phyloP scores from a whole-genome alignment of 2,329 filamentous ascomycete genomes.

The Fonsecaea pedrosoi region DNA sequence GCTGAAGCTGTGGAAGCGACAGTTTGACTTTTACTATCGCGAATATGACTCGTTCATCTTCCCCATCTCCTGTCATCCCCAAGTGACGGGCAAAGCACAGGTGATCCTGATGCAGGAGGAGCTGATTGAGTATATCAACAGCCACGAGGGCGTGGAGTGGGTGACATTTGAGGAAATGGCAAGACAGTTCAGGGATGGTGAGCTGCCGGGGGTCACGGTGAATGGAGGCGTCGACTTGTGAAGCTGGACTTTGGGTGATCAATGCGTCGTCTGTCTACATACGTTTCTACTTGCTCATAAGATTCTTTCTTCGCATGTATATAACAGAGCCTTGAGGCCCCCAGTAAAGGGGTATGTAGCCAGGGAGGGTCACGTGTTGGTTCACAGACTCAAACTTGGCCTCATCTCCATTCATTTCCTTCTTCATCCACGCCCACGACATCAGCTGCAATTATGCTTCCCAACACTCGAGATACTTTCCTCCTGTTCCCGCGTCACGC shows the following conservation, averaged over 20 bases:
- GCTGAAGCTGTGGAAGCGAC: slow-evolving; percentile 54
- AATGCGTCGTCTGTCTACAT: not conserved
- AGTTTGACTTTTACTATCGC: slow-evolving; percentile 55
- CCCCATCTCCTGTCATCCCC: slow-evolving; percentile 56
- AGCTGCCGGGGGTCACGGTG: slow-evolving; percentile 2
- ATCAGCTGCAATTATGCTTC: not conserved
- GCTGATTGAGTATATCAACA: slow-evolving; percentile 56
- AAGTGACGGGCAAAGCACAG: slow-evolving; percentile 57
- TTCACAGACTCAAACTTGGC: no score
- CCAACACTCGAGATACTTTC: not conserved
- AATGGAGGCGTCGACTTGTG: not conserved
- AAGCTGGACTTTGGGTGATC: not conserved
- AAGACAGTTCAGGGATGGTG: slow-evolving; percentile 69
- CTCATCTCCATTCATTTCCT: not conserved
- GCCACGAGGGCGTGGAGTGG: slow-evolving; percentile 53
- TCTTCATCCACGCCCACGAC: not conserved
- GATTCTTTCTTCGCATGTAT: not conserved
- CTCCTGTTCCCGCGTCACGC: not conserved
- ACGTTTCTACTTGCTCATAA: not conserved
- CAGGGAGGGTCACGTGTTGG: no score
- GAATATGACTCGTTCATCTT: slow-evolving; percentile 57
- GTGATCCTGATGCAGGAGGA: slow-evolving; percentile 56
- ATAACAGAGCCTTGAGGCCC: not conserved
- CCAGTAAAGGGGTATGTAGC: no score
- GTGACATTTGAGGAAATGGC: slow-evolving; percentile 68